A percentile compares a stretch with the other conserved stretches of the same genome.
Evolutionary conservation across 176 grass and related monocot species (phyloP).

Genomic region (Thinopyrum elongatum): DNA sequence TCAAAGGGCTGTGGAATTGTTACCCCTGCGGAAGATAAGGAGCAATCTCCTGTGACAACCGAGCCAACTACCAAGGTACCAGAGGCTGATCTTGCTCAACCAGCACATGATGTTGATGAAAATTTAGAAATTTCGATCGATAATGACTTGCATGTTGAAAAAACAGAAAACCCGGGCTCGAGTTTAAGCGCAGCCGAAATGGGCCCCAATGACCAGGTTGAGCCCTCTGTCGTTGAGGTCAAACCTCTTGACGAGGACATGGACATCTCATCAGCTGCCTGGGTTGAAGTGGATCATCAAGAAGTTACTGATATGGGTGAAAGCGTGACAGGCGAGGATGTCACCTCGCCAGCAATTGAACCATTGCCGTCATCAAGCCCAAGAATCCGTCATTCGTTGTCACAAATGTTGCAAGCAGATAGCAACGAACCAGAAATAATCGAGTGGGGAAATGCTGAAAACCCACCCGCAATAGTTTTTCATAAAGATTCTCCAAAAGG

Average conservation of each 20-base stretch:
- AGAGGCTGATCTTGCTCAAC: constrained; percentile 84
- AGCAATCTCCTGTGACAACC: constrained; percentile 48
- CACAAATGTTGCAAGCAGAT: constrained; percentile 99
- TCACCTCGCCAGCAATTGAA: constrained; percentile 43
- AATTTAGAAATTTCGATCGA: constrained; percentile 78
- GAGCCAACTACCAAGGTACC: constrained; percentile 71
- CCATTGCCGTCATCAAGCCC: constrained; percentile 72
- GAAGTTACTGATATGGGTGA: constrained; percentile 55
- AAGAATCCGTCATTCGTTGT: constrained; percentile 86
- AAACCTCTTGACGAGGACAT: constrained; percentile 79
- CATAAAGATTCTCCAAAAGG: constrained; percentile 98
- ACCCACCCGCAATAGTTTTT: constrained; percentile 94
- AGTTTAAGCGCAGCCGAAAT: constrained; percentile 57
- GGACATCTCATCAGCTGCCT: constrained; percentile 91
- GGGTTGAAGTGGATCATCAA: constrained; percentile 89
- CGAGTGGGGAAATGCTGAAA: constrained; percentile 99
- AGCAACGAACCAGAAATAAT: constrained; percentile 91
- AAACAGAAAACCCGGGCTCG: constrained; percentile 61
- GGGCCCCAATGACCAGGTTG: constrained; percentile 42
- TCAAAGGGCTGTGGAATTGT: constrained; percentile 63
- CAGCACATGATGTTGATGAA: constrained; percentile 90
- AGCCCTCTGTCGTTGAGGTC: constrained; percentile 47
- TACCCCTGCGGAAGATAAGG: constrained; percentile 71
- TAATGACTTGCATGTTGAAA: constrained; percentile 82
- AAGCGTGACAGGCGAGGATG: constrained; percentile 44